Base-by-base conservation (phyloP, 768 basidiomycete species). In the Panaeolus cyanescens region DNA sequence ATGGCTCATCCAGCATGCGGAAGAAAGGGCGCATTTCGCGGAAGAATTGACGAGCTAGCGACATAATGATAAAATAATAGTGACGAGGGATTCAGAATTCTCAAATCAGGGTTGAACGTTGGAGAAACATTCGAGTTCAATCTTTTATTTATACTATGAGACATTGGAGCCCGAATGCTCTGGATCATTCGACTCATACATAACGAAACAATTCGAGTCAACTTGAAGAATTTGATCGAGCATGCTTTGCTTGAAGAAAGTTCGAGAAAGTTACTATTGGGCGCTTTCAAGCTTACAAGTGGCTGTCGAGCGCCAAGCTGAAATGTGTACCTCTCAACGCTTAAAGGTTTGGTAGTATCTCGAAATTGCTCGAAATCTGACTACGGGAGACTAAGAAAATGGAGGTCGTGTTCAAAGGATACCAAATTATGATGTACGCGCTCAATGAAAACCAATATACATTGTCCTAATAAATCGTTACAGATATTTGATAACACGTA, bases 1-100 rank as follows among this genome's bases (percentile, higher is more conserved):
- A 69, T 6, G 90, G 91, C 65, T 91, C 89, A 32, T 92, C 90
- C 42, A 93, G 78, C 79, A 91, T 78, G 56, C 88, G 88, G 75
- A 92, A 89, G 58, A 93, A 71, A 32, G 91, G 91, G 56, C 88
- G 84, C 67, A 91, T 80, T 72, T 93, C 91, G 65, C 83, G 84
- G 62, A 91, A 65, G 61, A 90, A 76, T 58, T 83, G 80, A 65
- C 89, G 88, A 64, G 82, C 74, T 64, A 91, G 77, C 59, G 89
- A 90, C 89, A 91, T 91, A 54, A 56, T 71, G 57, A 33, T 60
- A 57, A 34, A 62, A 34, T 19, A 19, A 17, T 42, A 56, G 59
- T 58, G 60, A 54, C 50, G 22, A 64, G 19, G 17, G 9, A 20
- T 32, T 37, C 15, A n/a, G n/a, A n/a, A n/a, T n/a, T n/a, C n/a